A percentile compares a stretch with the other conserved stretches of the same genome.
phyloP scores from a whole-genome alignment of 345 rosid species.

The Eucalyptus shirleyi region DNA sequence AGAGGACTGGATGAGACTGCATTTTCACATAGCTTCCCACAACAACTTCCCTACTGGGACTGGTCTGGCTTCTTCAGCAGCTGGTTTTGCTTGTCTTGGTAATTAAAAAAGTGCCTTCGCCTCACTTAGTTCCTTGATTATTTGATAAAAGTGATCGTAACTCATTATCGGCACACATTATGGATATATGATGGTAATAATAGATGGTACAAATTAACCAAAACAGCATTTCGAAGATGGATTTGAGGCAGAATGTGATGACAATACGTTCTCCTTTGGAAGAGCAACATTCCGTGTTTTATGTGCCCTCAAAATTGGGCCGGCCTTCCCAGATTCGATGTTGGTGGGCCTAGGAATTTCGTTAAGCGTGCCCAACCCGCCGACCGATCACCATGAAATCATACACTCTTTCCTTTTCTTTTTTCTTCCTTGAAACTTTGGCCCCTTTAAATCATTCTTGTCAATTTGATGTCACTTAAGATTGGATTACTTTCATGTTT shows the following conservation, averaged over 20 bases:
- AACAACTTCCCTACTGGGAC: background rate
- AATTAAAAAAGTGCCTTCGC: background rate
- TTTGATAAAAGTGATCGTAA: background rate
- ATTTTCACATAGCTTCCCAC: background rate
- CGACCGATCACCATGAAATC: background rate
- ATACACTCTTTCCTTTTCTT: background rate
- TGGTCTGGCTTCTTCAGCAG: background rate
- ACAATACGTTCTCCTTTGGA: background rate
- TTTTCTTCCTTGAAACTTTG: background rate
- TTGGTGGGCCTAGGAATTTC: background rate
- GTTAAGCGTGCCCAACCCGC: background rate
- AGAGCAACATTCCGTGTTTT: background rate
- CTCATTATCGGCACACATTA: background rate
- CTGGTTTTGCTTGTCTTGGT: background rate
- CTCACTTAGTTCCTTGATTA: background rate
- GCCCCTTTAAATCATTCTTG: background rate
- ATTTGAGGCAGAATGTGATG: background rate
- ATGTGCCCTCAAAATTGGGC: background rate
- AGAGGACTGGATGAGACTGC: background rate
- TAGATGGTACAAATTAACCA: background rate
- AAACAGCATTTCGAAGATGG: background rate
- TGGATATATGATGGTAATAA: background rate
- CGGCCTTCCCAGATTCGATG: background rate
- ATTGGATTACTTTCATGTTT: background rate
- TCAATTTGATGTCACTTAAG: background rate